Evolutionary conservation across 305 asterid genomes (phyloP).

Genomic region (Rubia occidens): DNA sequence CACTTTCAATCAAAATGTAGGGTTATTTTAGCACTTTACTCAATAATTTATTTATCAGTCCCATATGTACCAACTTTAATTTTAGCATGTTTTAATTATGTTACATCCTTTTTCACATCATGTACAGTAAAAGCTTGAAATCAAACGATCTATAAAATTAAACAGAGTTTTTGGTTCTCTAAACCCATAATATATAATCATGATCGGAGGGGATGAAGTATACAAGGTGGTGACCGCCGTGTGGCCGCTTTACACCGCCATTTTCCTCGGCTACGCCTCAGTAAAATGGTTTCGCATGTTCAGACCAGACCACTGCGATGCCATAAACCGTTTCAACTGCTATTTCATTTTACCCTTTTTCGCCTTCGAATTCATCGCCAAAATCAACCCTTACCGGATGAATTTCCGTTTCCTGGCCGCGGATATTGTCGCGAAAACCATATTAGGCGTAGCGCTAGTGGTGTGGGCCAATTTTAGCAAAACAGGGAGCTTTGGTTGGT

Average conservation of each 20-base stretch:
- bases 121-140: too few relatives aligned
- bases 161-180: too few relatives aligned
- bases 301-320: constrained; percentile 42
- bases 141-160: too few relatives aligned
- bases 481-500: constrained; percentile 38
- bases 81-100: too few relatives aligned
- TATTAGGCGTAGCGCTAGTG: constrained; percentile 18
- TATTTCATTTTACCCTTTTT: constrained; percentile 63
- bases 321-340: constrained; percentile 52
- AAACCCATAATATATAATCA: too few relatives aligned
- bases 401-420: constrained; percentile 44
- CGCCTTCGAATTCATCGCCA: constrained; percentile 40
- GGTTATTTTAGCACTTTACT: too few relatives aligned
- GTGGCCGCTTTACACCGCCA: constrained; percentile 43
- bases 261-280: constrained; percentile 42
- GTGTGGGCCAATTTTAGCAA: constrained; percentile 39
- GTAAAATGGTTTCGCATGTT: constrained; percentile 57
- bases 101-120: too few relatives aligned
- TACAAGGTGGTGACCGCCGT: constrained; percentile 47
- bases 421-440: constrained; percentile 38
- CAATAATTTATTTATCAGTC: too few relatives aligned
- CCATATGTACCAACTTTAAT: too few relatives aligned
- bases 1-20: too few relatives aligned
- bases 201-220: constrained; percentile 47
- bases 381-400: constrained; percentile 50